phyloP scores from a whole-genome alignment of 768 basidiomycete genomes.

The Podaxis rugospora region DNA sequence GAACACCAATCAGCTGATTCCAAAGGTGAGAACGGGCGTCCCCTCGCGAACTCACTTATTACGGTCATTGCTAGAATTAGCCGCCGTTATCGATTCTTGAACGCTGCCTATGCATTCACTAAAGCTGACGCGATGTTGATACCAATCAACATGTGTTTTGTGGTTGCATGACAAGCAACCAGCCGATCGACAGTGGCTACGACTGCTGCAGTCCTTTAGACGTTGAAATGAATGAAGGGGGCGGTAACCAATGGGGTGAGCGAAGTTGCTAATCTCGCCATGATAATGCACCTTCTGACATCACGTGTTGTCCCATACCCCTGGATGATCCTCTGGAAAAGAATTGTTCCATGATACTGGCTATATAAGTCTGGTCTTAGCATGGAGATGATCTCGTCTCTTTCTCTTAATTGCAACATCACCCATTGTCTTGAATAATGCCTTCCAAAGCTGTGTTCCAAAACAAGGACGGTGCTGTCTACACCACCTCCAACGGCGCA shows the following conservation, averaged over 20 bases:
- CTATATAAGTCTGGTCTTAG: neutral
- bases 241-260: neutral
- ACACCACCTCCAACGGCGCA: conserved; percentile 86
- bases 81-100: neutral
- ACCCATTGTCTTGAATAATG: conserved; percentile 37
- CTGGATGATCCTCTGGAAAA: neutral
- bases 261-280: neutral
- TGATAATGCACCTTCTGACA: neutral
- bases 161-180: neutral
- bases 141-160: neutral
- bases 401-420: conserved; percentile 6
- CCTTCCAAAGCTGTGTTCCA: conserved; percentile 57
- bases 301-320: neutral
- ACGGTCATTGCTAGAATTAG: neutral
- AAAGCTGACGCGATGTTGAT: neutral
- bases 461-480: conserved; percentile 53
- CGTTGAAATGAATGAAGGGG: neutral
- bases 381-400: conserved; percentile 4
- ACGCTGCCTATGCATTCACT: neutral
- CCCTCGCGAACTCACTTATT: neutral
- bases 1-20: conserved; percentile 2
- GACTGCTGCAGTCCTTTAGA: neutral
- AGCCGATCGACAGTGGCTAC: neutral
- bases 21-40: neutral
- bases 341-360: neutral